Percentiles rank a stretch among this genome's conserved stretches.
phyloP scores from a whole-genome alignment of 2,329 filamentous ascomycete species.

The Pleoardoris graminearum region DNA sequence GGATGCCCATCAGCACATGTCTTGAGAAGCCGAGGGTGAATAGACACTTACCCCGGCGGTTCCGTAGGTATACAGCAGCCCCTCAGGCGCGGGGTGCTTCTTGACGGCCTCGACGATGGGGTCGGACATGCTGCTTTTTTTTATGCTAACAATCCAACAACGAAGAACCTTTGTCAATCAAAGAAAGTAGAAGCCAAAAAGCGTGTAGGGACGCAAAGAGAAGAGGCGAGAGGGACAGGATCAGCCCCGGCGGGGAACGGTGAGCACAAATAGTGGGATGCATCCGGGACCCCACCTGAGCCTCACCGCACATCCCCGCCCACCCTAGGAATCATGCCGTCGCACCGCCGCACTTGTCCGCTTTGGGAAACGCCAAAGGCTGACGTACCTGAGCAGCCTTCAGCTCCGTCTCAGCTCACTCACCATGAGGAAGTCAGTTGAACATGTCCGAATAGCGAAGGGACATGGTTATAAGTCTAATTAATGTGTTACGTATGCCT shows the following conservation, averaged over 20 bases:
- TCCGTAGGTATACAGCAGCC: conserved; percentile 45
- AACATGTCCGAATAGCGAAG: no score
- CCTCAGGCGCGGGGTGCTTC: conserved; percentile 45
- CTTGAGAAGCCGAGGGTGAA: not conserved
- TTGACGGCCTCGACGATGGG: conserved; percentile 35
- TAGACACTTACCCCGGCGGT: conserved; percentile 53
- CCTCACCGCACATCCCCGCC: not conserved
- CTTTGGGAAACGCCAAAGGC: conserved; percentile 23
- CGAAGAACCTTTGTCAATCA: no score
- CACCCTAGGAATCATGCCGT: not conserved
- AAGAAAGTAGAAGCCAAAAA: not conserved
- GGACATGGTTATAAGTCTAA: no score
- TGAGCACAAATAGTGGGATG: conserved; percentile 5
- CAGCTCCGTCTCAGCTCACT: conserved; percentile 10
- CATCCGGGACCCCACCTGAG: not conserved
- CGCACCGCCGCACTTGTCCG: conserved; percentile 21
- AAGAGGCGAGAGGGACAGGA: not conserved
- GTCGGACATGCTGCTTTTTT: conserved; percentile 31
- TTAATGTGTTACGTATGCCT: no score
- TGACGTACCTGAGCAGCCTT: conserved; percentile 11
- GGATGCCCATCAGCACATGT: conserved; percentile 12
- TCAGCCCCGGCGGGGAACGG: conserved; percentile 6
- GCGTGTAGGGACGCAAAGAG: conserved; percentile 4
- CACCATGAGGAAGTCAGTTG: not conserved
- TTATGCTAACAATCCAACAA: not conserved